These are phyloP conservation scores for Phytopythium cucurbitacearum DNA, from an alignment of 352 stramenopile genomes.

Conservation along the genomic window DNA sequence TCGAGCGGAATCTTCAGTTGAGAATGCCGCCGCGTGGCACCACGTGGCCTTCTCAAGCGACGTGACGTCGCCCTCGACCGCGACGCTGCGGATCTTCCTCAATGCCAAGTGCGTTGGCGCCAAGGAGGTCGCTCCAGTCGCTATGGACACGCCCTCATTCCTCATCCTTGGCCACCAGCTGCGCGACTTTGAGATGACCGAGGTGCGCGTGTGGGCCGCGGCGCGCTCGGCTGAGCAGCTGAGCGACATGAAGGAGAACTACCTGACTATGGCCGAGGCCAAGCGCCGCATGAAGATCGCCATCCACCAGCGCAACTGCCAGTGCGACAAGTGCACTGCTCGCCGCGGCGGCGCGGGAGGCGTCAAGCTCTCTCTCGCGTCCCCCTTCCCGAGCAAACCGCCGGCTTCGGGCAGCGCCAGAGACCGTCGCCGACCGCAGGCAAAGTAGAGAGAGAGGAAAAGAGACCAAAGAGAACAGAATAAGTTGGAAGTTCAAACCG, in stretches of 20 bases:
- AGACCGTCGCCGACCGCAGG: slow-evolving; percentile 37
- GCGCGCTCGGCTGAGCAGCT: slow-evolving; percentile 68
- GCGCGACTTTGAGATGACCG: slow-evolving; percentile 61
- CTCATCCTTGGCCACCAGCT: slow-evolving; percentile 46
- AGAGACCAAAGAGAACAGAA: slow-evolving; percentile 2
- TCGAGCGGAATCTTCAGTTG: slow-evolving; percentile 34
- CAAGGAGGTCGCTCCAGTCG: slow-evolving; percentile 36
- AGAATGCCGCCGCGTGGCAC: slow-evolving; percentile 43
- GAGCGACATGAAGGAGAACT: slow-evolving; percentile 85
- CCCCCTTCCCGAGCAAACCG: slow-evolving; percentile 41
- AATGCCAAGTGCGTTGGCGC: slow-evolving; percentile 49
- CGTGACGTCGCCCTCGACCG: slow-evolving; percentile 40
- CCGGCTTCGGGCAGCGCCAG: slow-evolving; percentile 22
- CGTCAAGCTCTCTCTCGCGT: slow-evolving; percentile 19
- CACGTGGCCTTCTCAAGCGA: slow-evolving; percentile 72
- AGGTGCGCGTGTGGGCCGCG: slow-evolving; percentile 75
- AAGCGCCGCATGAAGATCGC: slow-evolving; percentile 83
- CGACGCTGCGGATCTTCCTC: slow-evolving; percentile 55
- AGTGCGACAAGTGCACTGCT: slow-evolving; percentile 69
- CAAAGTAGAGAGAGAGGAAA: slow-evolving; percentile 9
- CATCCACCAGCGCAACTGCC: slow-evolving; percentile 82
- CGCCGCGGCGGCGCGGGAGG: slow-evolving; percentile 20
- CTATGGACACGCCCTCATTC: slow-evolving; percentile 33
- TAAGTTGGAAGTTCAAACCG: slow-evolving; percentile 49
- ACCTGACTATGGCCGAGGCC: slow-evolving; percentile 74